These are phyloP conservation scores for Agrostemma githago DNA, from an alignment of 148 eudicot genomes.

Conservation along the genomic window DNA sequence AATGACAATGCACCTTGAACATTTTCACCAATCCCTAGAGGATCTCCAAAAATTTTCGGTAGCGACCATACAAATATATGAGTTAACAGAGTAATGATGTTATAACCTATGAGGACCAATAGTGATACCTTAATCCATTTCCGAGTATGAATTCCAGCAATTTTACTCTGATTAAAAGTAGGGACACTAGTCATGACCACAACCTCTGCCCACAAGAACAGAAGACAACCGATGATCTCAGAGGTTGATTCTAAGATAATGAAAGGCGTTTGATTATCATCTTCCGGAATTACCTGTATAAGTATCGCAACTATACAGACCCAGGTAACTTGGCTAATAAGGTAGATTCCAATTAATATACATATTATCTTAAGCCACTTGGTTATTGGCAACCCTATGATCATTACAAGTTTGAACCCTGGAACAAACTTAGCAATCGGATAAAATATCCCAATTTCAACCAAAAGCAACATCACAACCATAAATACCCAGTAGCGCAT, in stretches of 20 bases:
- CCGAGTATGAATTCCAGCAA: background rate
- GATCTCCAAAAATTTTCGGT: background rate
- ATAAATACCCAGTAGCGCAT: conserved; percentile 9
- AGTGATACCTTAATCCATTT: conserved; percentile 15
- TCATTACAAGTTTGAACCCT: background rate
- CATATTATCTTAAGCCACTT: conserved; percentile 12
- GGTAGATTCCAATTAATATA: conserved; percentile 8
- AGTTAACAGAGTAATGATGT: conserved; percentile 1
- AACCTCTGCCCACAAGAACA: conserved; percentile 3
- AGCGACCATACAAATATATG: background rate
- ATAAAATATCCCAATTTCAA: conserved; percentile 1
- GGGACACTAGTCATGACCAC: conserved; percentile 8
- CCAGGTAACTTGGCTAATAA: background rate
- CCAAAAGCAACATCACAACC: background rate
- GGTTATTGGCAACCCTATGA: conserved; percentile 5
- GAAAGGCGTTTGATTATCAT: background rate
- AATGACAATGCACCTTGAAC: background rate
- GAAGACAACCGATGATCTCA: conserved; percentile 2
- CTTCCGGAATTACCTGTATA: background rate
- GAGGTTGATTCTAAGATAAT: background rate
- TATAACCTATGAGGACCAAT: background rate
- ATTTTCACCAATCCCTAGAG: background rate
- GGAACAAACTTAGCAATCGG: conserved; percentile 14
- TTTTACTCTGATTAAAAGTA: background rate
- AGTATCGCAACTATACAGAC: background rate